Evolutionary conservation across 2,329 filamentous ascomycete genomes (phyloP).

Genomic region (Fusarium musae): DNA sequence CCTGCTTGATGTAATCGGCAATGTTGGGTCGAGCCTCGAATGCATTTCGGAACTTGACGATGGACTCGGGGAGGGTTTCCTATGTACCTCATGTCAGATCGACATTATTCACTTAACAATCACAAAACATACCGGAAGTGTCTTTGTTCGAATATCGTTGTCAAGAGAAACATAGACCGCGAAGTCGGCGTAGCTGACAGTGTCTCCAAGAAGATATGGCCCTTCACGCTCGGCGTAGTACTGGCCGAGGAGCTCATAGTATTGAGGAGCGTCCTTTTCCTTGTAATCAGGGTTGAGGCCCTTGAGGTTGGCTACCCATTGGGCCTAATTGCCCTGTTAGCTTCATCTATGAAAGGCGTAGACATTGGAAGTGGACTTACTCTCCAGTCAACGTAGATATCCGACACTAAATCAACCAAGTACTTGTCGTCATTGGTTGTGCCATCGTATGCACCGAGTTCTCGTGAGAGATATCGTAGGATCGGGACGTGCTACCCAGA

Average conservation of each 20-base stretch:
- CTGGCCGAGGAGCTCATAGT: slow-evolving; percentile 45
- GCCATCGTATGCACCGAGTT: slow-evolving; percentile 51
- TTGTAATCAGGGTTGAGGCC: slow-evolving; percentile 47
- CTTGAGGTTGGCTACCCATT: slow-evolving; percentile 45
- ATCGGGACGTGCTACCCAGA: slow-evolving; percentile 29
- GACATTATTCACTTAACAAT: rapidly evolving
- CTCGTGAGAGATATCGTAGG: slow-evolving; percentile 51
- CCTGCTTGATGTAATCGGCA: slow-evolving; percentile 1
- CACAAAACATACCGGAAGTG: slow-evolving; percentile 48
- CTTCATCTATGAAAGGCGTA: rapidly evolving
- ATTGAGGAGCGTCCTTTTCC: slow-evolving; percentile 42
- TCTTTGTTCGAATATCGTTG: slow-evolving; percentile 49
- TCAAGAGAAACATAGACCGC: slow-evolving; percentile 53
- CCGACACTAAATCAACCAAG: slow-evolving; percentile 50
- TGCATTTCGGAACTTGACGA: background rate
- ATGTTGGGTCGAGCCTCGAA: slow-evolving; percentile 10
- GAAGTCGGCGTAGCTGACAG: slow-evolving; percentile 53
- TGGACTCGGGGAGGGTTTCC: slow-evolving; percentile 3
- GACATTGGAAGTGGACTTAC: slow-evolving; percentile 23
- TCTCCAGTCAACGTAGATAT: slow-evolving; percentile 54
- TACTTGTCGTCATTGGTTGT: slow-evolving; percentile 51
- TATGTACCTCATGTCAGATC: background rate
- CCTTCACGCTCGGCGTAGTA: slow-evolving; percentile 47
- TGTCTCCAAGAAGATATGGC: slow-evolving; percentile 52
- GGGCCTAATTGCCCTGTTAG: slow-evolving; percentile 6